Evolutionary conservation across 768 basidiomycete genomes (phyloP), one percentile per base, ranked within the genome.

Genomic region (Suillus subluteus): DNA sequence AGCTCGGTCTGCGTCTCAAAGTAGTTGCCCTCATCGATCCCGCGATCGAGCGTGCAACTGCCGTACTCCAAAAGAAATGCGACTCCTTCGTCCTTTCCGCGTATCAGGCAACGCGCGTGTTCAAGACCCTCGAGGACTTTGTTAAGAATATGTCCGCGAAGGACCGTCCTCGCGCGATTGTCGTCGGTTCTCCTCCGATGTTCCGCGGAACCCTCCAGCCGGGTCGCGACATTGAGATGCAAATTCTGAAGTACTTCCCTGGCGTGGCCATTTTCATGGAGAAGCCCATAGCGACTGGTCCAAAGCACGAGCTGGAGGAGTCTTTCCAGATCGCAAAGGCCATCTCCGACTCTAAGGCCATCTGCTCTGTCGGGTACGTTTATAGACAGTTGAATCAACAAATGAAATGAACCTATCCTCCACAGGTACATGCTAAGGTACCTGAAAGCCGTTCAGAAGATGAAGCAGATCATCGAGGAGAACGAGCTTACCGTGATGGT

Each of bases 21-120:
- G 94, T 99, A 65, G 88, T 96, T 68, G 97, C 95, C 32, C 83
- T 99, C 66, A 90, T 99, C 74, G 97, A 99, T 78, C 97, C 97
- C 23, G 90, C 88, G 32, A 83, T 88, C 65, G 91, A 93, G 52
- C 94, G 95, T 68, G 94, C 95, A 26, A 82, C 84, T 18, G 82
- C 88, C 30, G 91, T 91, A 41, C 88, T 99, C 67, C 85, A 90
- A 75, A 91, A 93, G 82, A 98, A 98, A 84, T 88, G 94, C 75
- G 91, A 91, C 73, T 92, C 93, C 16, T 96, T 96, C 84, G 96
- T 98, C 79, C 87, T 91, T 67, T 93, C 92, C 44, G 96, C 97
- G 18, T 99, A 99, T 81, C 87, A 91, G 72, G 86, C 94, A 74
- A 98, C 97, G 21, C 88, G 88, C 71, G 86, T 90, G 66, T 96